Evolutionary conservation across 257 asterid genomes (phyloP).

Genomic region (Jacaranda mimosifolia): DNA sequence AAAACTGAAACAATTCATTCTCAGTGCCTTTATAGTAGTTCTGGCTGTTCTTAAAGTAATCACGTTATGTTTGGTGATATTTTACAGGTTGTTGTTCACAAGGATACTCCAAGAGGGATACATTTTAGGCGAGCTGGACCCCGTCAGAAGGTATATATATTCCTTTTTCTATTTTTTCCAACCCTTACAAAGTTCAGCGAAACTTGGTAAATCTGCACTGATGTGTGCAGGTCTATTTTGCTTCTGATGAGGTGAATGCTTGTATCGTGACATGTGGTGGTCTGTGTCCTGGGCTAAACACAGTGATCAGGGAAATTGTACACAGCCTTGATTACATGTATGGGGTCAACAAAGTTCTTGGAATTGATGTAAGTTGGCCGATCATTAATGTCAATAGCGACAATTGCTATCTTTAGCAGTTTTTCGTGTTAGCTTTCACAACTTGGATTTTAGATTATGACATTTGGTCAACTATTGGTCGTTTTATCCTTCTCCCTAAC

Average conservation of each 20-base stretch:
- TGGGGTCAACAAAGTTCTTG: conserved; percentile 83
- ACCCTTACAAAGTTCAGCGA: conserved; percentile 7
- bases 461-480: conserved; percentile 11
- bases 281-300: conserved; percentile 96
- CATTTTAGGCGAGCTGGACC: conserved; percentile 99
- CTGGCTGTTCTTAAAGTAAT: conserved; percentile 22
- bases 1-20: conserved; percentile 1
- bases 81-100: conserved; percentile 85
- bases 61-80: conserved; percentile 9
- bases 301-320: conserved; percentile 95
- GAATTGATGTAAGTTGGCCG: conserved; percentile 84
- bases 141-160: conserved; percentile 76
- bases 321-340: conserved; percentile 94
- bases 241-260: conserved; percentile 90
- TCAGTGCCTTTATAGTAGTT: background rate
- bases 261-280: conserved; percentile 99
- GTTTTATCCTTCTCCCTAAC: background rate
- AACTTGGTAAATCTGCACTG: conserved; percentile 28
- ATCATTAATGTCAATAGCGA: conserved; percentile 31
- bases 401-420: conserved; percentile 12
- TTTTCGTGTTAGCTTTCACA: conserved; percentile 24
- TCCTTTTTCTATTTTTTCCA: conserved; percentile 19
- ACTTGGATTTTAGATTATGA: background rate
- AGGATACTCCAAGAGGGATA: conserved; percentile 90
- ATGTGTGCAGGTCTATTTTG: conserved; percentile 74